Base-by-base conservation (phyloP, 768 basidiomycete genomes). In the Coprinopsis strossmayeri region DNA sequence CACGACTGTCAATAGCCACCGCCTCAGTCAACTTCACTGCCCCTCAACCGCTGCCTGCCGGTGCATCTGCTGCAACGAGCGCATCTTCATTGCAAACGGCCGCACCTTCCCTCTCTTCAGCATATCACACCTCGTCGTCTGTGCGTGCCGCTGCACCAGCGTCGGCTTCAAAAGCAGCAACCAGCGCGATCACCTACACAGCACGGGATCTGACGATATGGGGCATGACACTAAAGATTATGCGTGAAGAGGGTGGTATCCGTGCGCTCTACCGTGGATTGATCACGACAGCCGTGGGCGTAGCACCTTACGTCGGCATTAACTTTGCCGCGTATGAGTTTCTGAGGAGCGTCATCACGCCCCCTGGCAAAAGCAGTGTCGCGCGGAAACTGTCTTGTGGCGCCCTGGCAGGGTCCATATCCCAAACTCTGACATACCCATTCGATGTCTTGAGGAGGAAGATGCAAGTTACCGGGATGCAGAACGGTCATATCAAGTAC, bases 321-420 rank as follows among this genome's bases (percentile, higher is more conserved):
- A 96, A 96, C 64, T 96, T 96, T 64, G 88, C 91, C n/a, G 73
- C 91, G 24, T 97, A 97, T 59, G 95, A 98, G 64, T 75, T 83
- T 40, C 61, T 91, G 61, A 76, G 87, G 46, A 82, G 84, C 2
- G 56, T 82, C 38, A 72, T 90, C 53, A 91, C 85, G 23, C 87
- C 87, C n/a, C 90, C 89, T 2, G 90, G 85, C 30, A 83, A 88
- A 70, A 81, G 61, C 56, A 81, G 66, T 45, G 70, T 82, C 37
- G 56, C 71, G 42, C 71, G 87, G 55, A 94, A 95, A 65, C 63
- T 96, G 63, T 55, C 69, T 1, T 96, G 92, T 54, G 95, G 94
- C 30, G 93, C 90, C 26, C 66, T 94, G 52, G 91, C 91, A 79
- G 91, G 91, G n/a, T 82, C 85, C 21, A 85, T 95, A 55, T 93